Conservation (phyloP, 192 early-diverging fungal genomes). For the Cetraspora pellucida region DNA sequence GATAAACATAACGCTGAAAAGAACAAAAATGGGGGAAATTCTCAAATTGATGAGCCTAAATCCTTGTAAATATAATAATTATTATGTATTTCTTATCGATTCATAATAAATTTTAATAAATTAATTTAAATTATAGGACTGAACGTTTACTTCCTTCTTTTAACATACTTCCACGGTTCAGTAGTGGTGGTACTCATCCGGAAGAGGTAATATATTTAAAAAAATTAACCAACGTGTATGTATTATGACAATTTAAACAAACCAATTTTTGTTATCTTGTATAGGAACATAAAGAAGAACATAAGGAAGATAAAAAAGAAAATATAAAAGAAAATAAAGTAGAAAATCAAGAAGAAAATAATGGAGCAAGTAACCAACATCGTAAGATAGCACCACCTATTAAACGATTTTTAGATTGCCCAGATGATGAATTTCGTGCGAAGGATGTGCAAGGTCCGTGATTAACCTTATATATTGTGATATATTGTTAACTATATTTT, state of each 20-base stretch:
- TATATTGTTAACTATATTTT: background rate
- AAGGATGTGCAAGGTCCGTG: conserved; percentile 22
- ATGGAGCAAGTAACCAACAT: background rate
- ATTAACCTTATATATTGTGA: too few species aligned
- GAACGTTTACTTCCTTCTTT: conserved; percentile 19
- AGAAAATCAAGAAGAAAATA: background rate
- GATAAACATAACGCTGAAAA: background rate
- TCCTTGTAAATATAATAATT: background rate
- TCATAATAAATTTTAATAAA: background rate
- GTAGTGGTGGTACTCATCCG: background rate
- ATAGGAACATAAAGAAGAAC: too few species aligned
- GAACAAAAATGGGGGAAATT: too few species aligned
- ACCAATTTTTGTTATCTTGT: background rate
- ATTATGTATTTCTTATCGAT: background rate
- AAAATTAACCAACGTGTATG: too few species aligned
- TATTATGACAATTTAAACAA: too few species aligned
- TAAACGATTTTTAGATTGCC: conserved; percentile 25
- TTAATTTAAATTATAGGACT: background rate
- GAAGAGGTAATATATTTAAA: background rate
- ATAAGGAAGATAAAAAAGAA: too few species aligned
- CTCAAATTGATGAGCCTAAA: background rate
- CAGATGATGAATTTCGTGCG: conserved; percentile 28
- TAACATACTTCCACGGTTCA: conserved; percentile 19
- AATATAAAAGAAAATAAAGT: too few species aligned
- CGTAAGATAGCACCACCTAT: conserved; percentile 19